Evolutionary conservation across 495 filamentous ascomycete genomes (phyloP), one percentile per base, ranked within the genome.

Genomic region (Hypoxylon lenormandii): DNA sequence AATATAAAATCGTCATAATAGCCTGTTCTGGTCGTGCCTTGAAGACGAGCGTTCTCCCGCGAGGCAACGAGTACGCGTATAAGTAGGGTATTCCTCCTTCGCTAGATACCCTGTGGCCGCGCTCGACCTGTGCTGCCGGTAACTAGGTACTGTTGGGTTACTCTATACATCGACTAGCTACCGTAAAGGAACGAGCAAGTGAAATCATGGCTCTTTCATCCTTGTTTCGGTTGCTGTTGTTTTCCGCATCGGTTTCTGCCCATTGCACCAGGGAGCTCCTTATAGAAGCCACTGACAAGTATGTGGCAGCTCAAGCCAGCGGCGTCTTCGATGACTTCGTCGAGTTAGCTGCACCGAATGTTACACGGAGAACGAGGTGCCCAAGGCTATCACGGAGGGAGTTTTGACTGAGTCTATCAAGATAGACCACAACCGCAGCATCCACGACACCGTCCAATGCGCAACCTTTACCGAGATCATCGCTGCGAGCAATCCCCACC

Each of bases 381-480:
- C 75, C 0, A 50, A 51, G 18, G 58, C 58, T 15, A 79, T 82
- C 57, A 15, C 57, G 12, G 71, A 72, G 37, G 74, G 78, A 15
- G 49, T 80, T 15, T 61, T 82, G 13, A 61, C 76, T 3, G 69
- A 76, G 6, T 40, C 79, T 11, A 64, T 79, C 54, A 74, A 73
- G 28, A 74, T 82, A 22, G 79, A 80, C 36, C 74, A 76, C 64
- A 79, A 76, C 56, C 76, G 76, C 55, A 76, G 73, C 54, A 74
- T 80, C 38, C 70, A 74, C 69, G 80, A 82, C 47, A 78, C 77
- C 5, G 74, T 68, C 3, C 60, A 65, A 13, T 82, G 80, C 51
- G 79, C 80, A 11, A 74, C 74, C 3, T 82, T 79, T 60, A 82
- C 79, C 3, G 77, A 80, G 65, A 69, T 80, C 40, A 79, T 80